phyloP scores from a whole-genome alignment of 1,284 basidiomycete species.

The Exobasidium rhododendri region DNA sequence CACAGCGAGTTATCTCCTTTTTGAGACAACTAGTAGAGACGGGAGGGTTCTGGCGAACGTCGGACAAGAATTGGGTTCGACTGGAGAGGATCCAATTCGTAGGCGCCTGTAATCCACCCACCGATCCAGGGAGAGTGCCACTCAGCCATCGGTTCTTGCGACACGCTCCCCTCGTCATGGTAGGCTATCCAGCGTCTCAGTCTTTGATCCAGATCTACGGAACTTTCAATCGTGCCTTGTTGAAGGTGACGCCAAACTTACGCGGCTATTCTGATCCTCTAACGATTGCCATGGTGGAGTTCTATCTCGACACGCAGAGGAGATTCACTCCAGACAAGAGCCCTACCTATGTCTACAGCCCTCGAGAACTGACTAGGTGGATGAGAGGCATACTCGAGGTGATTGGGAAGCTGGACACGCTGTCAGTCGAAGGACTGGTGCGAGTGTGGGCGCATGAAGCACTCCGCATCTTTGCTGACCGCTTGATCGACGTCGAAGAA shows the following conservation, averaged over 20 bases:
- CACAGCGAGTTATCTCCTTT: slow-evolving; percentile 97
- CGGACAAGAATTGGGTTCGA: slow-evolving; percentile 94
- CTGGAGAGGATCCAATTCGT: slow-evolving; percentile 98
- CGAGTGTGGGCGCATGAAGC: slow-evolving; percentile 98
- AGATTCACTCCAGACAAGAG: slow-evolving; percentile 92
- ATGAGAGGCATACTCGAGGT: slow-evolving; percentile 96
- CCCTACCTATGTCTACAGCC: slow-evolving; percentile 98
- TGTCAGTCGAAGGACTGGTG: slow-evolving; percentile 89
- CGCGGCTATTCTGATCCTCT: slow-evolving; percentile 90
- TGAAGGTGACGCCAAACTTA: slow-evolving; percentile 91
- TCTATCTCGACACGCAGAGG: slow-evolving; percentile 90
- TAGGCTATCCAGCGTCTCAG: slow-evolving; percentile 95
- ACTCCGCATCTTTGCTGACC: slow-evolving; percentile 93
- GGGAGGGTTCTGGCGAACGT: slow-evolving; percentile 90
- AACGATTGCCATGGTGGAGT: slow-evolving; percentile 94
- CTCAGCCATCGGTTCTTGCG: slow-evolving; percentile 94
- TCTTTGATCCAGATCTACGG: slow-evolving; percentile 98
- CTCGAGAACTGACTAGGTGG: slow-evolving; percentile 98
- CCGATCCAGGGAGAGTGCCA: slow-evolving; percentile 99
- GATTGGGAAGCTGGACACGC: slow-evolving; percentile 67
- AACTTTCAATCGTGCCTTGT: slow-evolving; percentile 92
- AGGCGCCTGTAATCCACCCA: slow-evolving; percentile 98
- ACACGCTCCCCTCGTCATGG: slow-evolving; percentile 98
- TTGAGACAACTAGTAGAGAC: slow-evolving; percentile 93
- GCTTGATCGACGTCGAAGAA: slow-evolving; percentile 66